Conservation (phyloP, 352 stramenopile species). For the Globisporangium radiosum region DNA sequence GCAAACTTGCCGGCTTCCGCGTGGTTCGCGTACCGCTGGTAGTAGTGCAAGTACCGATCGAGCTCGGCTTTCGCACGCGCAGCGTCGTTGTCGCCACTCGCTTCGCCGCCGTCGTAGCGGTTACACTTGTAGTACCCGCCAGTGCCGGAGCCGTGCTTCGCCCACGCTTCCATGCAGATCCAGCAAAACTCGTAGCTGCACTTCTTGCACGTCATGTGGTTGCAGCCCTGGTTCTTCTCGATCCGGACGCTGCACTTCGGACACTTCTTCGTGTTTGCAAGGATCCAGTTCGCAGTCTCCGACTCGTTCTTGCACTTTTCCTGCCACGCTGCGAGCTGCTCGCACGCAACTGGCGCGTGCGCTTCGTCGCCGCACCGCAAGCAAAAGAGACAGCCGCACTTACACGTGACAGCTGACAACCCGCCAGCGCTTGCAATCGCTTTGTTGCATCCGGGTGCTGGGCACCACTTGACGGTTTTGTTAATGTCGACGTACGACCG, state of each 20-base stretch:
- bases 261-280: conserved; percentile 99
- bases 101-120: conserved; percentile 86
- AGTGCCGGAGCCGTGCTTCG: conserved; percentile 93
- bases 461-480: conserved; percentile 96
- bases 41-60: conserved; percentile 99
- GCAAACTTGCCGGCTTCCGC: conserved; percentile 96
- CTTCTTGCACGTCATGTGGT: conserved; percentile 97
- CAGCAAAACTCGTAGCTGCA: conserved; percentile 98
- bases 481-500: conserved; percentile 98
- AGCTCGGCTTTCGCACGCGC: conserved; percentile 94
- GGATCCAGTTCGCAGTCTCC: conserved; percentile 99
- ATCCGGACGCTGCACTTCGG: conserved; percentile 98
- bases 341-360: conserved; percentile 92
- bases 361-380: conserved; percentile 95
- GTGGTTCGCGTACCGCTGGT: conserved; percentile 97
- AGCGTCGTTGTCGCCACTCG: conserved; percentile 68
- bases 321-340: conserved; percentile 90
- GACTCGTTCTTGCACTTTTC: conserved; percentile 98
- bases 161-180: conserved; percentile 96
- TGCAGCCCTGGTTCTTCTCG: conserved; percentile 99
- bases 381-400: conserved; percentile 87
- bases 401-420: conserved; percentile 71
- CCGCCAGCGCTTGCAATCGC: conserved; percentile 86
- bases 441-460: conserved; percentile 93
- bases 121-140: conserved; percentile 99